Percentiles rank a stretch among this genome's conserved stretches.
Evolutionary conservation across 139 green algal species (phyloP).

Genomic region (Diplosphaera chodatii): DNA sequence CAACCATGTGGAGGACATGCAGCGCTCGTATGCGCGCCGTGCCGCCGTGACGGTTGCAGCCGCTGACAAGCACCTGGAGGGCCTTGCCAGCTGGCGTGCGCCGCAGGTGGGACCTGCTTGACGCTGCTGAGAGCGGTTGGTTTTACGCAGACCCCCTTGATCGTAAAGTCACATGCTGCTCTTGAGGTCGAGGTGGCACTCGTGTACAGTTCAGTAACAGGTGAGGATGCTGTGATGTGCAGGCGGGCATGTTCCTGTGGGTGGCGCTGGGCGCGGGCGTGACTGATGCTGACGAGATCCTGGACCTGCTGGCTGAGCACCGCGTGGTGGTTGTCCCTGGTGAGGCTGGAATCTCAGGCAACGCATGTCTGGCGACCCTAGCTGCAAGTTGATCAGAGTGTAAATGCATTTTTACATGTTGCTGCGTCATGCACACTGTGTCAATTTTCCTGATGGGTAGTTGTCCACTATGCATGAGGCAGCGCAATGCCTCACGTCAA

Average conservation of each 20-base stretch:
- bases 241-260: conserved; percentile 45
- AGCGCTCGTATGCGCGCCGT: conserved; percentile 29
- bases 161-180: no score
- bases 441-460: no score
- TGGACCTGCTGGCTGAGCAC: conserved; percentile 17
- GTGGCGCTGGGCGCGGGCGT: conserved; percentile 18
- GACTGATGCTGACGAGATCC: conserved; percentile 15
- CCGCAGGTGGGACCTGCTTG: conserved; percentile 14
- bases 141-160: no score
- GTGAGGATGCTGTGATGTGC: no score
- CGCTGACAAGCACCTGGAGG: conserved; percentile 19
- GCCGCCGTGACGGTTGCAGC: conserved; percentile 15
- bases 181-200: no score
- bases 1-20: conserved; percentile 28
- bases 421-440: no score
- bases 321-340: conserved; percentile 34
- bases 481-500: not conserved
- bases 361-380: no score
- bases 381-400: no score
- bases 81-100: conserved; percentile 28
- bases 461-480: no score
- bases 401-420: no score
- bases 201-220: no score
- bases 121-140: not conserved
- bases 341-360: no score